phyloP scores from a whole-genome alignment of 768 basidiomycete genomes.

The Chiua virens region DNA sequence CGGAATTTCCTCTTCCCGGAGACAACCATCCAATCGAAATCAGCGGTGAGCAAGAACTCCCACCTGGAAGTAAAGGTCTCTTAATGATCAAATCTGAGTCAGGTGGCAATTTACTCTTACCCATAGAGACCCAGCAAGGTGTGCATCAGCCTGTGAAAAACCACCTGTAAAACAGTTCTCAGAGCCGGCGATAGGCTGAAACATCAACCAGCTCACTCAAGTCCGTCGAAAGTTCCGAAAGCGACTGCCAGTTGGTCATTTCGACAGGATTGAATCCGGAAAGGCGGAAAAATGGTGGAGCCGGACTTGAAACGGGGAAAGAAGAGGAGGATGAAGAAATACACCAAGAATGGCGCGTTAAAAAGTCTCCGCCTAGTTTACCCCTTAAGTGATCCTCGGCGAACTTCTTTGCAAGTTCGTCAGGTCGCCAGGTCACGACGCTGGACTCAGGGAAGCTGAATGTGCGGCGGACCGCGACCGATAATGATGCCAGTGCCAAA shows the following conservation, averaged over 20 bases:
- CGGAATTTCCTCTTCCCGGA: constrained; percentile 42
- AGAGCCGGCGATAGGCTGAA: background rate
- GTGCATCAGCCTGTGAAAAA: constrained; percentile 44
- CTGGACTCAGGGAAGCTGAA: constrained; percentile 14
- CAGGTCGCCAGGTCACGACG: constrained; percentile 1
- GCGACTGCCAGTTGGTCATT: constrained; percentile 45
- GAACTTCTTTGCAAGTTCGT: constrained; percentile 15
- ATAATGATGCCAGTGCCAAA: background rate
- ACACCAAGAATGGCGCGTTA: constrained; percentile 1
- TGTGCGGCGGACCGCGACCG: constrained; percentile 5
- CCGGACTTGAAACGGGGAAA: background rate
- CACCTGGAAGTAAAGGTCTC: constrained; percentile 29
- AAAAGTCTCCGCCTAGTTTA: constrained; percentile 7
- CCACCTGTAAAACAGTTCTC: constrained; percentile 23
- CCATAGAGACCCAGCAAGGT: constrained; percentile 44
- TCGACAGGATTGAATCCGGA: background rate
- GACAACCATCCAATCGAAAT: constrained; percentile 44
- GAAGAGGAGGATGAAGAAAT: background rate
- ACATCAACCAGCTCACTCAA: constrained; percentile 28
- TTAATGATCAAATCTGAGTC: background rate
- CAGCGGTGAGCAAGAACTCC: constrained; percentile 43
- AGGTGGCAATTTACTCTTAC: constrained; percentile 27
- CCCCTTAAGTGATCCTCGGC: background rate
- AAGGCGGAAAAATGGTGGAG: background rate
- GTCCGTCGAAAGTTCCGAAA: constrained; percentile 36